Evolutionary conservation across 176 grass and related monocot species (phyloP).

Genomic region (Sorghum bicolor): DNA sequence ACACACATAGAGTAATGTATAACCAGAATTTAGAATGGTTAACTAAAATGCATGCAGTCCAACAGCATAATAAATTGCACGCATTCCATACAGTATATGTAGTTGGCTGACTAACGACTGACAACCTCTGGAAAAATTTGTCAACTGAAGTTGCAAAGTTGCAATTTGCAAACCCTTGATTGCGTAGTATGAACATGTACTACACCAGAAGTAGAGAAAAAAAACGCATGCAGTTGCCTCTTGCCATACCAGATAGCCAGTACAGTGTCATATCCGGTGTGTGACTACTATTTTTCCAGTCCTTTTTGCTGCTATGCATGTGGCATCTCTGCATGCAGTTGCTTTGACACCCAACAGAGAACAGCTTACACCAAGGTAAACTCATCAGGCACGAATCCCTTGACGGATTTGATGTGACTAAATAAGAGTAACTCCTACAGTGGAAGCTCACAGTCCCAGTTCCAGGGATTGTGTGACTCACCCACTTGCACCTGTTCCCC

Average conservation of each 20-base stretch:
- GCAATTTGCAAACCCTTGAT: too few species aligned
- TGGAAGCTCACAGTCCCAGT: not conserved
- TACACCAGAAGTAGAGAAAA: not conserved
- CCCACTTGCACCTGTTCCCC: not conserved
- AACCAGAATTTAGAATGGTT: not conserved
- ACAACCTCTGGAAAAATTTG: not conserved
- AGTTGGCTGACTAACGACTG: not conserved
- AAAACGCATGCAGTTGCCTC: not conserved
- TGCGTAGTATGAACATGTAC: not conserved
- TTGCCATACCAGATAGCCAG: not conserved
- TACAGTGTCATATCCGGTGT: not conserved
- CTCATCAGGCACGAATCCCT: not conserved
- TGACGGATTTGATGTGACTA: slow-evolving; percentile 6
- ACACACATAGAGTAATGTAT: not conserved
- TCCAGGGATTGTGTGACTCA: not conserved
- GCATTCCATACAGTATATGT: not conserved
- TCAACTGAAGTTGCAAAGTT: not conserved
- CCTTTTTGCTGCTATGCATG: not conserved
- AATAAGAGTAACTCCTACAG: not conserved
- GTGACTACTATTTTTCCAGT: not conserved
- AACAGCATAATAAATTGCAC: too few species aligned
- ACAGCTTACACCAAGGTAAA: not conserved
- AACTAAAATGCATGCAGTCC: too few species aligned
- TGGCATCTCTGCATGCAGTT: not conserved
- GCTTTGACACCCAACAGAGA: not conserved